phyloP scores from a whole-genome alignment of 768 basidiomycete genomes.

The Mycena olivaceomarginata region DNA sequence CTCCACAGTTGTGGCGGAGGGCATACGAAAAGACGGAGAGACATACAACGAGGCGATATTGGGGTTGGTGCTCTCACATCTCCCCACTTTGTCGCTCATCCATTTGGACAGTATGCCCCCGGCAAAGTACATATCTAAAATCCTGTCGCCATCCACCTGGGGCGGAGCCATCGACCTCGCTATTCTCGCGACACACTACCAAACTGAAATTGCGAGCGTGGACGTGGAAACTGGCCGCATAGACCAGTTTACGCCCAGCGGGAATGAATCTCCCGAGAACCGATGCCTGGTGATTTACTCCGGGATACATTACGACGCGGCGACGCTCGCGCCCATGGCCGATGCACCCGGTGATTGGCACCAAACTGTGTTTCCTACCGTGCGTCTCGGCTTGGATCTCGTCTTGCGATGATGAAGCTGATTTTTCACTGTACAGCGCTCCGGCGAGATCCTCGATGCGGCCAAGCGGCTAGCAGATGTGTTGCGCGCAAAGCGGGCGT shows the following conservation, averaged over 20 bases:
- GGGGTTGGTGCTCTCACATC: conserved; percentile 71
- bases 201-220: conserved; percentile 90
- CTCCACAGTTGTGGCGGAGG: conserved; percentile 86
- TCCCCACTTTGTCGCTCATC: not conserved
- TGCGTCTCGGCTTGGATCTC: conserved; percentile 48
- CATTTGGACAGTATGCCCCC: conserved; percentile 66
- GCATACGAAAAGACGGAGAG: conserved; percentile 81
- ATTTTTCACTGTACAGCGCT: conserved; percentile 10
- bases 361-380: conserved; percentile 86
- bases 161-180: conserved; percentile 97
- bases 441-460: conserved; percentile 67
- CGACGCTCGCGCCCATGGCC: conserved; percentile 85
- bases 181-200: conserved; percentile 88
- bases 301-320: conserved; percentile 97
- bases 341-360: conserved; percentile 93
- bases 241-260: conserved; percentile 83
- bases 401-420: not conserved
- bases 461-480: conserved; percentile 83
- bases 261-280: conserved; percentile 59
- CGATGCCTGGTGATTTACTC: conserved; percentile 92
- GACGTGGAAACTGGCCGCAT: conserved; percentile 96
- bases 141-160: conserved; percentile 89
- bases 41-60: conserved; percentile 92
- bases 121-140: conserved; percentile 86
- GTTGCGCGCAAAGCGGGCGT: conserved; percentile 87